Evolutionary conservation across 1,284 basidiomycete genomes (phyloP).

Genomic region (Inonotus obliquus): DNA sequence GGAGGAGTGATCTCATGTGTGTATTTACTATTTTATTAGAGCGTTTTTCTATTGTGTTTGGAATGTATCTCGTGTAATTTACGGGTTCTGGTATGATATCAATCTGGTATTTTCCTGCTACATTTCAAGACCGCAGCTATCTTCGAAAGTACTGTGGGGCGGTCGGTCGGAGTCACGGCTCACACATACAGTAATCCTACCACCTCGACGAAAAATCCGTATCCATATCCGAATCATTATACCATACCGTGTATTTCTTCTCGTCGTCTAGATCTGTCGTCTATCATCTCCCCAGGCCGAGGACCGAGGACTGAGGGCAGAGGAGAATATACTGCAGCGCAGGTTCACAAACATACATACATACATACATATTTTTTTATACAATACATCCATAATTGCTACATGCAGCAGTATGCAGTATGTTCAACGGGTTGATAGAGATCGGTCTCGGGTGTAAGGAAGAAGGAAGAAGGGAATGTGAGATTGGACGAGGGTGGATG

Average conservation of each 20-base stretch:
- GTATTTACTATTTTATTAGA: not conserved
- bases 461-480: not conserved
- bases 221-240: too few species aligned
- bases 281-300: too few species aligned
- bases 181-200: not conserved
- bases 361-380: not conserved
- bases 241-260: not conserved
- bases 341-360: not conserved
- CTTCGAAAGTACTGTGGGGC: too few species aligned
- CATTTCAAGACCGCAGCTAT: too few species aligned
- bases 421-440: not conserved
- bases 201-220: not conserved
- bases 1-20: not conserved
- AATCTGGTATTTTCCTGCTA: too few species aligned
- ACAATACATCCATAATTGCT: conserved; percentile 16
- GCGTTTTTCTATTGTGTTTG: too few species aligned
- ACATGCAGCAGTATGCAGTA: conserved; percentile 3
- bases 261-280: not conserved
- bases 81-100: too few species aligned
- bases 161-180: not conserved
- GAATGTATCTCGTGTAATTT: too few species aligned
- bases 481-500: too few species aligned
- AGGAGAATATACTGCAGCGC: too few species aligned
- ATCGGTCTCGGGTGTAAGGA: not conserved
- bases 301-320: too few species aligned